phyloP scores from a whole-genome alignment of 1,139 yeast species.

The Protomyces lactucae-debilis region DNA sequence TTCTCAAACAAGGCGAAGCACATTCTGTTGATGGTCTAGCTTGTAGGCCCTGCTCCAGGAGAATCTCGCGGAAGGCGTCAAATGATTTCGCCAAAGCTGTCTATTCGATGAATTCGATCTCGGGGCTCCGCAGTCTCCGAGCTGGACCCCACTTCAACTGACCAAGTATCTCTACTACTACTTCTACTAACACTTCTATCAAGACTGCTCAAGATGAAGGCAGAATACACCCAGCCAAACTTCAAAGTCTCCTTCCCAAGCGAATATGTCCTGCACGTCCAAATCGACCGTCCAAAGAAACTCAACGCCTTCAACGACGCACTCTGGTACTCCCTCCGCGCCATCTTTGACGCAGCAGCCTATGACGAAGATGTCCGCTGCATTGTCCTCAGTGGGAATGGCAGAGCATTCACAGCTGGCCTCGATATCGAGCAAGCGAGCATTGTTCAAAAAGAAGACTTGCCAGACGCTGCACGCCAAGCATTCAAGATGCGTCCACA shows the following conservation, averaged over 20 bases:
- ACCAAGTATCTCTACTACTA: no score
- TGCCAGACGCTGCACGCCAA: conserved; percentile 8
- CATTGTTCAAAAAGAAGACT: background rate
- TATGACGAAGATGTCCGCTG: conserved; percentile 48
- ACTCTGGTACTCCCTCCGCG: conserved; percentile 53
- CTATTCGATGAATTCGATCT: no score
- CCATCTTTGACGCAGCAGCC: conserved; percentile 49
- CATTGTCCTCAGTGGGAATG: conserved; percentile 56
- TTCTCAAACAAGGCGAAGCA: no score
- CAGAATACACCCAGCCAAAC: conserved; percentile 6
- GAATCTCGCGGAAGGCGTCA: no score
- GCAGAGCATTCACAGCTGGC: conserved; percentile 62
- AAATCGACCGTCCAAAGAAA: conserved; percentile 54
- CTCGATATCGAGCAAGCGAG: conserved; percentile 49
- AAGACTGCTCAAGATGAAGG: background rate
- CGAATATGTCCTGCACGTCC: conserved; percentile 54
- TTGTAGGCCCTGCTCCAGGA: no score
- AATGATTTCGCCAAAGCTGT: no score
- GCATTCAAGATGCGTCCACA: conserved; percentile 5
- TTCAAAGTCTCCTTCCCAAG: conserved; percentile 38
- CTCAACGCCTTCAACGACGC: conserved; percentile 13
- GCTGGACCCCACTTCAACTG: no score
- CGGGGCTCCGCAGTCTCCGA: no score
- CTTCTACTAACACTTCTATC: no score
- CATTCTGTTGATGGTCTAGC: no score